These are phyloP conservation scores for Quercus alba DNA, from an alignment of 306 rosid species.

Conservation along the genomic window DNA sequence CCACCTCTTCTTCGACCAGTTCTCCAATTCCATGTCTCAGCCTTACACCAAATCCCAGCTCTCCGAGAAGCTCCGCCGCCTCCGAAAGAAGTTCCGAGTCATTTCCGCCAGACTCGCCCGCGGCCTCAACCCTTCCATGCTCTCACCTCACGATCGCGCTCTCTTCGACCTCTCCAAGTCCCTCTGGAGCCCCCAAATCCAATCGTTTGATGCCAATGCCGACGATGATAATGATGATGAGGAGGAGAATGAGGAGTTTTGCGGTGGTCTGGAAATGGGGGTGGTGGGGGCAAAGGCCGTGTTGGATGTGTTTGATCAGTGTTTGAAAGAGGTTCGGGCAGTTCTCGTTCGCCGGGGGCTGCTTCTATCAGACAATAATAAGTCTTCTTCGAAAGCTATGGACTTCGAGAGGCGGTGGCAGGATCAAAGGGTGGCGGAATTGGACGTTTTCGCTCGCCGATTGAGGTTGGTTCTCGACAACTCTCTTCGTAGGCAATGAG, in stretches of 20 bases:
- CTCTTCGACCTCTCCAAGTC: slow-evolving; percentile 26
- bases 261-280: not conserved
- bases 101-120: slow-evolving; percentile 16
- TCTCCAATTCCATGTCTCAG: slow-evolving; percentile 29
- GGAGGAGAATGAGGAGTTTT: not conserved
- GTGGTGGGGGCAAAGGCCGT: slow-evolving; percentile 19
- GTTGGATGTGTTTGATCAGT: slow-evolving; percentile 33
- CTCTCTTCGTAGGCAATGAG: slow-evolving; percentile 8
- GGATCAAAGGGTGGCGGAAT: slow-evolving; percentile 21
- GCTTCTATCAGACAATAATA: not conserved
- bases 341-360: not conserved
- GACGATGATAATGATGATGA: not conserved
- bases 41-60: slow-evolving; percentile 37
- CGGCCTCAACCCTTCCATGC: slow-evolving; percentile 1
- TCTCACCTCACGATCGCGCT: slow-evolving; percentile 28
- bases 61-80: slow-evolving; percentile 41
- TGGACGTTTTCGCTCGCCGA: slow-evolving; percentile 24
- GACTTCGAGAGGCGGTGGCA: slow-evolving; percentile 28
- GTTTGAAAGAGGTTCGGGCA: slow-evolving; percentile 21
- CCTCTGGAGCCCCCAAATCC: slow-evolving; percentile 32
- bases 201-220: not conserved
- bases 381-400: not conserved
- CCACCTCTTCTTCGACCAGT: slow-evolving; percentile 24
- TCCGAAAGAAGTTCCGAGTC: slow-evolving; percentile 28
- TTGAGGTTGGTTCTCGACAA: slow-evolving; percentile 31